Evolutionary conservation across 2,329 filamentous ascomycete species (phyloP).

Genomic region (Sarocladiaceae sp.): DNA sequence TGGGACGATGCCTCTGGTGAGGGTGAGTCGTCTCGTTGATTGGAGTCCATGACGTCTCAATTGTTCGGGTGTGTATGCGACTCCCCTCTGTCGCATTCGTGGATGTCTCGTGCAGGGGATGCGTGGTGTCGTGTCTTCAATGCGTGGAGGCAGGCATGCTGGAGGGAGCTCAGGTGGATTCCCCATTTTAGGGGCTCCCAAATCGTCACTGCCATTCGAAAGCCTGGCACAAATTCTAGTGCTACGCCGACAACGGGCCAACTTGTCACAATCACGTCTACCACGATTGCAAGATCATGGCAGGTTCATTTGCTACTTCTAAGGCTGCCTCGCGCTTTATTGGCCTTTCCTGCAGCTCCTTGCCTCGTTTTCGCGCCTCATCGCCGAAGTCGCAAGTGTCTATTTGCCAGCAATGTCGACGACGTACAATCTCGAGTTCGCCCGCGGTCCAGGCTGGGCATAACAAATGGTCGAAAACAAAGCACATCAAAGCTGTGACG

Average conservation of each 20-base stretch:
- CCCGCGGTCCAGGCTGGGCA: conserved; percentile 60
- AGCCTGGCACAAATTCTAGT: background rate
- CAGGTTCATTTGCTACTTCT: background rate
- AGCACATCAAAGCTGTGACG: conserved; percentile 85
- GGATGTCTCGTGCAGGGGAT: background rate
- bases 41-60: conserved; percentile 30
- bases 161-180: conserved; percentile 1
- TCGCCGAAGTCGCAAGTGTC: background rate
- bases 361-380: background rate
- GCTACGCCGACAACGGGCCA: background rate
- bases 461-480: conserved; percentile 94
- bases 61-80: conserved; percentile 17
- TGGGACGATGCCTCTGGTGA: conserved; percentile 15
- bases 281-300: background rate
- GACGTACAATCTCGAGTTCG: conserved; percentile 44
- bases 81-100: background rate
- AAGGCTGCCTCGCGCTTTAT: background rate
- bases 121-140: conserved; percentile 8
- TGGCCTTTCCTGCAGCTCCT: background rate
- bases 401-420: conserved; percentile 42
- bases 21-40: conserved; percentile 29
- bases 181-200: conserved; percentile 6
- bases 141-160: background rate
- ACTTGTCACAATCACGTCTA: background rate
- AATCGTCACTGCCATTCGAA: background rate